A percentile compares a stretch with the other conserved stretches of the same genome.
Evolutionary conservation across 2,329 filamentous ascomycete species (phyloP).

Genomic region (Ophiocordyceps unilateralis): DNA sequence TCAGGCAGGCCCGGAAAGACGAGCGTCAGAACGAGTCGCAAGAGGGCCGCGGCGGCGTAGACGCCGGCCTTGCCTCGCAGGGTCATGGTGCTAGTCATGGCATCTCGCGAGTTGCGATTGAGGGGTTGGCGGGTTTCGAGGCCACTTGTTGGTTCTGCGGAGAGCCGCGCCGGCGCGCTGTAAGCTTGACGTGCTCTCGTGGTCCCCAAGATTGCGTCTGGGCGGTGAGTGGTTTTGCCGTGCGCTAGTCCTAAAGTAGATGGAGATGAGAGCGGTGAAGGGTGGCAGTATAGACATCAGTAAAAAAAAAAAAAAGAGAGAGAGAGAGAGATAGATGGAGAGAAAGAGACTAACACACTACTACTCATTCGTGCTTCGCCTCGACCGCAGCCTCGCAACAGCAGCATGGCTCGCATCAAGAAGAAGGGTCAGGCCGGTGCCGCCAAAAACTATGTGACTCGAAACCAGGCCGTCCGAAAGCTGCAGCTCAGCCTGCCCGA

Average conservation of each 20-base stretch:
- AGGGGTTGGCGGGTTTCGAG: no score
- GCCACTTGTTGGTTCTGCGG: slow-evolving; percentile 5
- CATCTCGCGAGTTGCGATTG: no score
- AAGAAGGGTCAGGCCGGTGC: slow-evolving; percentile 85
- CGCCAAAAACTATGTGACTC: slow-evolving; percentile 96
- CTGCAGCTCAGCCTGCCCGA: slow-evolving; percentile 93
- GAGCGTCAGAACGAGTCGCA: slow-evolving; percentile 66
- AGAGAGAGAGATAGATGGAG: no score
- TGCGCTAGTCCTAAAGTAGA: slow-evolving; percentile 5
- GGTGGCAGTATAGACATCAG: slow-evolving; percentile 9
- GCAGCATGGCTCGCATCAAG: slow-evolving; percentile 57
- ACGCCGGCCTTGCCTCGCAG: slow-evolving; percentile 32
- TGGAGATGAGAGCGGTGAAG: slow-evolving; percentile 10
- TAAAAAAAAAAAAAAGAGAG: slow-evolving; percentile 11
- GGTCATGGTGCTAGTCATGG: slow-evolving; percentile 21
- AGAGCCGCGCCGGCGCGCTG: not conserved
- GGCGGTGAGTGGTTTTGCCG: slow-evolving; percentile 9
- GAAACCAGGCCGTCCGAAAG: slow-evolving; percentile 93
- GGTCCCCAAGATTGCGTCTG: slow-evolving; percentile 1
- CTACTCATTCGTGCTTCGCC: no score
- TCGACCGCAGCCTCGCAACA: not conserved
- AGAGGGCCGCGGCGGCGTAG: slow-evolving; percentile 56
- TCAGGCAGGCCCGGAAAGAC: slow-evolving; percentile 71
- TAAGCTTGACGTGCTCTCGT: not conserved
- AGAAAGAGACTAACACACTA: not conserved